Base-by-base conservation (phyloP, 441 rosid species). In the Populus hybrid region DNA sequence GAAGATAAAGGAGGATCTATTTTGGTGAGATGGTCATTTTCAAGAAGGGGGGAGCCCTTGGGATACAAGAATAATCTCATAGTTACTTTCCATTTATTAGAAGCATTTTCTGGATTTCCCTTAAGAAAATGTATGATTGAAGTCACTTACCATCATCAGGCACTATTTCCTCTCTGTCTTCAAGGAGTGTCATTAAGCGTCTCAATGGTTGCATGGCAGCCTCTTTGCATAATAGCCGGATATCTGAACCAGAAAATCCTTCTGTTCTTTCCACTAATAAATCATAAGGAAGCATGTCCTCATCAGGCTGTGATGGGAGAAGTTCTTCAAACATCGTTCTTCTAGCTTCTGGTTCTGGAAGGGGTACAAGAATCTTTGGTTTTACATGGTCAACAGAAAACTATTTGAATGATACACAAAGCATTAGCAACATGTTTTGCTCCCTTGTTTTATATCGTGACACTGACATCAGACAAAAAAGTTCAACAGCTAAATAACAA, bases 191-290 rank as follows among this genome's bases (percentile, higher is more conserved):
- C 90, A 95, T 86, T 61, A 93, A 73, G 67, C 98, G 95, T 80
- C 98, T 85, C 77, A 95, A 36, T n/a, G 98, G 99, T 80, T 92
- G 99, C 99, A 95, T 95, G 0, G 98, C 97, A 42, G 95, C 89
- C 86, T 95, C 98, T 88, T 95, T 95, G 82, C 97, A 92, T 73
- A 95, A 86, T 75, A 95, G 83, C 72, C 98, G 82, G 77, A 92
- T 89, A 85, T 95, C 99, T 2, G 98, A 95, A 84, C 97, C 99
- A 2, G 98, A 95, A 79, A 79, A 95, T 36, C 99, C 95, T 80
- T 86, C 95, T 2, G 94, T 87, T 75, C 78, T 90, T 80, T 91
- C 93, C 35, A 91, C 95, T 77, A 95, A 78, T 38, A 88, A 38
- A 82, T 93, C 95, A 70, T 87, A 93, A 70, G 99, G 98, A 72